Base-by-base conservation (phyloP, 495 filamentous ascomycete genomes). In the Penicilliopsis zonata region DNA sequence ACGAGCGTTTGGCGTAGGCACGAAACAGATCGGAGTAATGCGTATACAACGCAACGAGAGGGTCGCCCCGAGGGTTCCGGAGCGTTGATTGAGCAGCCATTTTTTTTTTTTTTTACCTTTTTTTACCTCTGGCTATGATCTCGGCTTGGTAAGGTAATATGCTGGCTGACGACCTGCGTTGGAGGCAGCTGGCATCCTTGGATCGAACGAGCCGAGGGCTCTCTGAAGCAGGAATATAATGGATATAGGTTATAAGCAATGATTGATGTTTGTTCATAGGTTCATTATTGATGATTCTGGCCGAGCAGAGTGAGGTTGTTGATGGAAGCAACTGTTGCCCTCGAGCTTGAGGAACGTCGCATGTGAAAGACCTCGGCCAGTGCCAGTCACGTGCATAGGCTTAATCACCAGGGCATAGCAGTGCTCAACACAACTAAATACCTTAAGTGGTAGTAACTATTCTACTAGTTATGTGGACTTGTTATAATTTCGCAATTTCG, bases 51-150 rank as follows among this genome's bases (percentile, higher is more conserved):
- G 63, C 61, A 9, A 75, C 59, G 48, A 92, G 63, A 36, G 81
- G 74, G 53, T 86, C 80, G 47, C 78, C 66, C 41, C 69, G 65
- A n/a, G n/a, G n/a, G 37, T 63, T 64, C 31, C 76, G 78, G 34
- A 94, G 69, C 6, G 82, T 92, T 18, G 86, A 94, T 59, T 92
- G 86, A 40, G 69, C 74, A 31, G 86, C 84, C 86, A 94, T 94
- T 27, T 33, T 47, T 32, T 31, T 28, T 35, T 33, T 42, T 31
- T 24, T 13, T 30, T 28, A 17, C 17, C 34, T 25, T 38, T 38
- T 31, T 14, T 34, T 36, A 4, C 5, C 4, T 28, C n/a, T 13
- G n/a, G 12, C 4, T 28, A 5, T 12, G 15, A 10, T 10, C 5
- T 28, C n/a, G 5, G 26, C n/a, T 12, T 28, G 15, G 10, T 17